Evolutionary conservation across 169 alveolate genomes (phyloP), one percentile per base, ranked within the genome.

Genomic region (Cyclospora cayetanensis): DNA sequence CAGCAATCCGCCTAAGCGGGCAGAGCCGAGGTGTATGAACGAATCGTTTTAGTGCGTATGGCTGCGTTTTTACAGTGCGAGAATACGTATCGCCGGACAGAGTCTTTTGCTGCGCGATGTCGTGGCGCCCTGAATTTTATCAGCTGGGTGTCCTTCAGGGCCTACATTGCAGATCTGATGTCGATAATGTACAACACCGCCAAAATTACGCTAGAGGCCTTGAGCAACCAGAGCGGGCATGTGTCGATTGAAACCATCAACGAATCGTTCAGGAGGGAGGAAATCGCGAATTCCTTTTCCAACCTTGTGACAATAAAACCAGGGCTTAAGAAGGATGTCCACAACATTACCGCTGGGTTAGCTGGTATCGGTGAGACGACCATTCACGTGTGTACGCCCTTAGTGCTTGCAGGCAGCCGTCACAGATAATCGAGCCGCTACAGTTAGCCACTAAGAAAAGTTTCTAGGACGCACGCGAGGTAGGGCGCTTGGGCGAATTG

Each of bases 31-130:
- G n/a, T n/a, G n/a, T n/a, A n/a, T n/a, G n/a, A n/a, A n/a, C n/a
- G n/a, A n/a, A n/a, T n/a, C n/a, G n/a, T n/a, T n/a, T n/a, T n/a
- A n/a, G n/a, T n/a, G n/a, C n/a, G n/a, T n/a, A n/a, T n/a, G n/a
- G n/a, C n/a, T n/a, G n/a, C n/a, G n/a, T n/a, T n/a, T 50, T 31
- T 27, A 46, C 89, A 80, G 89, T 80, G 89, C 76, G 89, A 80
- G 52, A 74, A 74, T 34, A 52, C 76, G 5, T 80, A 52, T 22
- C 74, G 89, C 7, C 89, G 89, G 20, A n/a, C 50, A 34, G 89
- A 80, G 35, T 18, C 11, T 4, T 80, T 80, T 35, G 46, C 50
- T 4, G 42, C 89, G 12, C 42, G 89, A 52, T 80, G 53, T 43
- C 42, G 15, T 20, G 89, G 15, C 27, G 53, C n/a, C 18, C 55